Evolutionary conservation across 2,329 filamentous ascomycete genomes (phyloP).

Genomic region (Calonectria montana): DNA sequence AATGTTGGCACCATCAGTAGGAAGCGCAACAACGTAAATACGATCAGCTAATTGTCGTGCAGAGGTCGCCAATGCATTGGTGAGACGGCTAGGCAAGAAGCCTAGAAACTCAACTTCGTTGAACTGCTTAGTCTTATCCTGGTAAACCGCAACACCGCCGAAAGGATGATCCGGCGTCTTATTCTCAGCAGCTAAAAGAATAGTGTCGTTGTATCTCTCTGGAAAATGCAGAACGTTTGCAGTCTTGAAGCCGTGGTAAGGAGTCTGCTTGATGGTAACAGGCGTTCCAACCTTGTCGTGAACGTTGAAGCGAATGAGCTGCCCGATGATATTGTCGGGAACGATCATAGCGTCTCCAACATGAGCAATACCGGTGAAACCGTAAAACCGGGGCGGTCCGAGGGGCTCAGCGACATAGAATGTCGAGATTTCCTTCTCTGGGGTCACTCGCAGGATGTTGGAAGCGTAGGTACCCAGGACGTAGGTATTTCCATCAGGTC

Average conservation of each 20-base stretch:
- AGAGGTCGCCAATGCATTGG: neutral
- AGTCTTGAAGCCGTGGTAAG: neutral
- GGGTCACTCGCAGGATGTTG: neutral
- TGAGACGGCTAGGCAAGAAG: neutral
- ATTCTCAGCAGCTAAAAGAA: neutral
- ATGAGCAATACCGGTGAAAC: neutral
- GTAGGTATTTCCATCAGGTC: neutral
- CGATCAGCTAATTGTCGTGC: neutral
- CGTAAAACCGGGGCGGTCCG: neutral
- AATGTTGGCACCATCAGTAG: neutral
- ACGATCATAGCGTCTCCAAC: neutral
- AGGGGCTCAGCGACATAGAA: neutral
- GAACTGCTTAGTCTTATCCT: neutral
- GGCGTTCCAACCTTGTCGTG: neutral
- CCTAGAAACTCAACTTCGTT: constrained; percentile 1
- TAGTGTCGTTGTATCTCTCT: neutral
- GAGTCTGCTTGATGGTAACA: neutral
- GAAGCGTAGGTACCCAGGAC: neutral
- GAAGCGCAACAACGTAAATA: neutral
- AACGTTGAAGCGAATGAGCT: neutral
- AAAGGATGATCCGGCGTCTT: neutral
- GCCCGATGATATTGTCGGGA: neutral
- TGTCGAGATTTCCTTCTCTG: neutral
- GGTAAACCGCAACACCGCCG: neutral
- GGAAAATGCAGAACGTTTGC: neutral